Conservation (phyloP, 2,329 filamentous ascomycete genomes). For the Beauveria bassiana region DNA sequence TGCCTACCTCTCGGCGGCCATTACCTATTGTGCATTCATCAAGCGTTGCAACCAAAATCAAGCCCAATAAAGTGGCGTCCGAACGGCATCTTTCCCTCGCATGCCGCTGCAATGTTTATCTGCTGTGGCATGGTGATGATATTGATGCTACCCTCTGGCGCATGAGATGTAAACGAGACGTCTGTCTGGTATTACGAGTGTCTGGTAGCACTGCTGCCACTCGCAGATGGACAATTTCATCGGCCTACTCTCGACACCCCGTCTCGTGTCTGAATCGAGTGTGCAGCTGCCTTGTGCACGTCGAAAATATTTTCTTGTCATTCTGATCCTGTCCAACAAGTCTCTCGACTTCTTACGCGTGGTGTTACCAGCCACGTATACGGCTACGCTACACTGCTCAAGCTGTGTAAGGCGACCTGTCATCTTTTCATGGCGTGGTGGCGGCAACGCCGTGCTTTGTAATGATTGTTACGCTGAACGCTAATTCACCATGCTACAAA, state of each 20-base stretch:
- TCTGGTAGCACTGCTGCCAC: no score
- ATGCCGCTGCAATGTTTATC: not conserved
- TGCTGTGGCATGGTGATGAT: no score
- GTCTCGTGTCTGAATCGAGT: not conserved
- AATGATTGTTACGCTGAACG: not conserved
- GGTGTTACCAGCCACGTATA: not conserved
- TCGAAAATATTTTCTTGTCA: not conserved
- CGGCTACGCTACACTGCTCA: not conserved
- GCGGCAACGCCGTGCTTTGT: not conserved
- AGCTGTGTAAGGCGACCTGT: not conserved
- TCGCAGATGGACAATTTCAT: no score
- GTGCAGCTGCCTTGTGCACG: not conserved
- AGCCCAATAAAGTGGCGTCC: not conserved
- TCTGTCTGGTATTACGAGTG: not conserved
- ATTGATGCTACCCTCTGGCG: not conserved
- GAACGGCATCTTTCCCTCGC: not conserved
- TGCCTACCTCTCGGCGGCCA: not conserved
- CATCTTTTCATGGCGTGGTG: not conserved
- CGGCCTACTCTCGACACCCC: not conserved
- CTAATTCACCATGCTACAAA: not conserved
- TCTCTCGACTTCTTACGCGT: not conserved
- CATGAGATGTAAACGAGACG: not conserved
- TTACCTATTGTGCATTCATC: not conserved
- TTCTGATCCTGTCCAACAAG: not conserved
- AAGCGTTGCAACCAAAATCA: not conserved